Evolutionary conservation across 1,139 yeast species (phyloP), one percentile per base, ranked within the genome.

Genomic region (Taphrina confusa): DNA sequence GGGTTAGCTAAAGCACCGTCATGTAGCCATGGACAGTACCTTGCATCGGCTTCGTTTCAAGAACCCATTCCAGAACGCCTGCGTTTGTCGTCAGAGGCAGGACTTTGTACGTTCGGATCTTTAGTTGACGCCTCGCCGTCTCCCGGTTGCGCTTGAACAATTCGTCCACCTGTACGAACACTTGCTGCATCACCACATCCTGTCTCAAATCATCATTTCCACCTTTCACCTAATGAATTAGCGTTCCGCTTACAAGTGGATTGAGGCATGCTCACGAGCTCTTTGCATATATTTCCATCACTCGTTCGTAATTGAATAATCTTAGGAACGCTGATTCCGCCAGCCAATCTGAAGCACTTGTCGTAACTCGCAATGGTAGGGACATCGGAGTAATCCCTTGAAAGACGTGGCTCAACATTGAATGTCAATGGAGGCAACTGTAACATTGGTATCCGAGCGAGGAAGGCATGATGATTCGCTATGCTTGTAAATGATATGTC

Each of bases 151-250:
- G 76, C 14, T 68, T 71, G 63, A 92, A 78, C 45, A 91, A 80
- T n/a, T 76, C 74, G 68, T 91, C 89, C 18, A 90, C 96, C 69
- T 90, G 88, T 27, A 79, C 85, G 71, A 94, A 94, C 0, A 92
- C 97, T 70, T 92, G 98, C 70, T 91, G 95, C 98, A 94, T 94
- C 63, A 92, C 88, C 0, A 95, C 87, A 72, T 94, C 99, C 72
- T 94, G 98, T 60, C 98, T 76, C 60, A 92, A 74, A 72, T 94
- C 98, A 72, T 94, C 98, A 4, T 88, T 80, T 3, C 95, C 91
- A 28, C 89, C 87, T 69, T 94, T 94, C 66, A 61, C 64, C 52
- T 47, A 11, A 2, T n/a, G n/a, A 46, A 50, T n/a, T 56, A 33
- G 27, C 60, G 25, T 18, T 27, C 23, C 16, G 44, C 42, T 16